phyloP scores from a whole-genome alignment of 306 rosid species.

The Cucumis melo region DNA sequence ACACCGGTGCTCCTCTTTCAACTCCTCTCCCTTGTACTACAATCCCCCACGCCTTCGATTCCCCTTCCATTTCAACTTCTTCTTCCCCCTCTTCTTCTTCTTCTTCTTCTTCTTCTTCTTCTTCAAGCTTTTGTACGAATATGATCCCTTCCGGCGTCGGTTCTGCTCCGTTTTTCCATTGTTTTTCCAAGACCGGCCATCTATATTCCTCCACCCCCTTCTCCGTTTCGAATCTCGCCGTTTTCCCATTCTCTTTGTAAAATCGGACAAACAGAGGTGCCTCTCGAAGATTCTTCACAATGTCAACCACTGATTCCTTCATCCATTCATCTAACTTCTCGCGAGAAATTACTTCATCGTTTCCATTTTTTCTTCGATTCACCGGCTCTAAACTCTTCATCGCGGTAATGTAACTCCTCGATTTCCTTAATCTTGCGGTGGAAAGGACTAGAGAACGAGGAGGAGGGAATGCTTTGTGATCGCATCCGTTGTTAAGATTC shows the following conservation, averaged over 20 bases:
- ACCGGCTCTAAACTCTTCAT: background rate
- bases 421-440: background rate
- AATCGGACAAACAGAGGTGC: conserved; percentile 1
- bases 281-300: conserved; percentile 8
- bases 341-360: background rate
- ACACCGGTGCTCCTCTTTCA: conserved; percentile 1
- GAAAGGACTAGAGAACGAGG: background rate
- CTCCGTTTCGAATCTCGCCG: conserved; percentile 9
- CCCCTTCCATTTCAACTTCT: background rate
- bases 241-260: background rate
- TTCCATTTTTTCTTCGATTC: background rate
- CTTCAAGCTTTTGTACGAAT: background rate
- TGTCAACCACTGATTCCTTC: conserved; percentile 3
- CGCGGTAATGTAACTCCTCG: background rate
- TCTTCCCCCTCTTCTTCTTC: background rate
- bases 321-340: conserved; percentile 8
- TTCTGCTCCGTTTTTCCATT: background rate
- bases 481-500: background rate
- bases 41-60: conserved; percentile 9
- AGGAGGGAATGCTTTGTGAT: background rate
- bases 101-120: background rate
- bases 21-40: conserved; percentile 9
- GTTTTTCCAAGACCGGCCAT: background rate
- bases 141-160: conserved; percentile 7
- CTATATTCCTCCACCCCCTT: conserved; percentile 2